phyloP scores from a whole-genome alignment of 192 early-diverging fungal species.

The Coemansia sp. region DNA sequence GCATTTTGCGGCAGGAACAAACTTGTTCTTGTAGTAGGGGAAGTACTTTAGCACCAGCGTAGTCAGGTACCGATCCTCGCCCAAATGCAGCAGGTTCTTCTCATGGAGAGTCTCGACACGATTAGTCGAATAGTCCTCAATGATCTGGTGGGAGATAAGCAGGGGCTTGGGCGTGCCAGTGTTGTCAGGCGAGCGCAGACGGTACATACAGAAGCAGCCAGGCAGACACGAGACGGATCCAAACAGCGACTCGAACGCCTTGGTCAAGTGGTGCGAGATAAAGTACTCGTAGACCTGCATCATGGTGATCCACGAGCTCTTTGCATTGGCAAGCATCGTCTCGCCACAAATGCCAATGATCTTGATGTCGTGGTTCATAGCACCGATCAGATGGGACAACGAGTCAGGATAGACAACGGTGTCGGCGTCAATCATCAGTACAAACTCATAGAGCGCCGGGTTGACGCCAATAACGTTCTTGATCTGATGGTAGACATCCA shows the following conservation, averaged over 20 bases:
- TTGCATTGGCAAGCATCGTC: conserved; percentile 90
- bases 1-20: conserved; percentile 90
- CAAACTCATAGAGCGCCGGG: conserved; percentile 93
- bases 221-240: conserved; percentile 97
- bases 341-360: conserved; percentile 96
- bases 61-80: conserved; percentile 98
- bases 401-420: conserved; percentile 90
- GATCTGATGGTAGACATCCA: conserved; percentile 98
- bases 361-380: conserved; percentile 86
- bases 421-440: conserved; percentile 98
- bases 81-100: conserved; percentile 97
- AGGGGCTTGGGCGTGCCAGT: conserved; percentile 78
- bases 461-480: conserved; percentile 98
- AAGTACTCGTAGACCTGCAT: conserved; percentile 99
- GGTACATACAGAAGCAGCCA: conserved; percentile 99
- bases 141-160: conserved; percentile 83
- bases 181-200: conserved; percentile 79
- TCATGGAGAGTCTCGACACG: conserved; percentile 95
- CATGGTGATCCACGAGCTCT: conserved; percentile 93
- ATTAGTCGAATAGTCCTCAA: conserved; percentile 93
- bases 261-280: conserved; percentile 94
- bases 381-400: conserved; percentile 87
- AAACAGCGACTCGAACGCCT: conserved; percentile 97
- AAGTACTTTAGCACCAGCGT: conserved; percentile 96
- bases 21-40: conserved; percentile 93